phyloP scores from a whole-genome alignment of 2,329 filamentous ascomycete species.

The Xylaria sp. region DNA sequence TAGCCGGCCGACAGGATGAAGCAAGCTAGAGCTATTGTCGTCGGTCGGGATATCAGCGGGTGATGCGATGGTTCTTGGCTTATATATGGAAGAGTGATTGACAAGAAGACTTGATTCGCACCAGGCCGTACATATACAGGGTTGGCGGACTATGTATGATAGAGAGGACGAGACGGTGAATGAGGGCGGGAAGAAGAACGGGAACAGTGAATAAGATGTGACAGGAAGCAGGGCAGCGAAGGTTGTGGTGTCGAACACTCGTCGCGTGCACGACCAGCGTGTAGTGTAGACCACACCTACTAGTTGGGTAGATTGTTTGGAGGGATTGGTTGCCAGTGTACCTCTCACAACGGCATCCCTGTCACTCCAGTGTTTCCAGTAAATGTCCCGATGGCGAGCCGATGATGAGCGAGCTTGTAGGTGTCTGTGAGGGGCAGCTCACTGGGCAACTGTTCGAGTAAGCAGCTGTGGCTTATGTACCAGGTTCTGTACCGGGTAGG shows the following conservation, averaged over 20 bases:
- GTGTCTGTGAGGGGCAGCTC: conserved; percentile 2
- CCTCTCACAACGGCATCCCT: conserved; percentile 29
- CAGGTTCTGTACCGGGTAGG: not conserved
- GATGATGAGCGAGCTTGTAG: conserved; percentile 34
- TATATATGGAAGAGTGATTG: conserved; percentile 10
- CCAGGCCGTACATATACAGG: conserved; percentile 6
- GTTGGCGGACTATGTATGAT: not conserved
- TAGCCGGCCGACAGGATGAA: conserved; percentile 3
- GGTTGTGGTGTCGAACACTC: conserved; percentile 36
- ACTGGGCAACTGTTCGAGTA: conserved; percentile 2
- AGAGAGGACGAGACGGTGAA: not conserved
- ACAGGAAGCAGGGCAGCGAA: conserved; percentile 12
- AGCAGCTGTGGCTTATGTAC: conserved; percentile 16
- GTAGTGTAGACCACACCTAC: not conserved
- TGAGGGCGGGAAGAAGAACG: not conserved
- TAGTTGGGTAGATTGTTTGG: conserved; percentile 16
- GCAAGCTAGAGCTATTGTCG: not conserved
- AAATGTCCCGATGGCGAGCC: conserved; percentile 38
- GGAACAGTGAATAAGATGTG: not conserved
- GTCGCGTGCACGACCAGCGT: conserved; percentile 43
- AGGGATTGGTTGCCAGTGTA: conserved; percentile 17
- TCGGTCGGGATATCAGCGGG: conserved; percentile 17
- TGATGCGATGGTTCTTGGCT: conserved; percentile 4
- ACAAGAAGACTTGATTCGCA: conserved; percentile 13
- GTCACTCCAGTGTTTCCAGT: conserved; percentile 20